These are phyloP conservation scores for Acidiella bohemica DNA, from an alignment of 495 filamentous ascomycete genomes.

Conservation along the genomic window DNA sequence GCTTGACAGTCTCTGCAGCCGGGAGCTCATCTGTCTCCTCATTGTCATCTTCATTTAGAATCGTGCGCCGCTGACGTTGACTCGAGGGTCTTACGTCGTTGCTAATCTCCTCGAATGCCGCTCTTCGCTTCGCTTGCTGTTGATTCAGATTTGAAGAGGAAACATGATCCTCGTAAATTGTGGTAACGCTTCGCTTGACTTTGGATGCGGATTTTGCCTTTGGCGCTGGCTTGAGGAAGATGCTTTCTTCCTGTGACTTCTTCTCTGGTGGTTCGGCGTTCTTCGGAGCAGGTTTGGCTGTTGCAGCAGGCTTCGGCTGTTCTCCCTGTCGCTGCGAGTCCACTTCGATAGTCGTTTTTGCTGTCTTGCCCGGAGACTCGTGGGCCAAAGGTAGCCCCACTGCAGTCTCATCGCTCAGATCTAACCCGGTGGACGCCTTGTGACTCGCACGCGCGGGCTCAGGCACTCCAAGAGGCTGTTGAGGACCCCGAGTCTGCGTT, in stretches of 20 bases:
- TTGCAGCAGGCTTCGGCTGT: neutral
- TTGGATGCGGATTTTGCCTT: slow-evolving; percentile 7
- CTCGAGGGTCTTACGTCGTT: neutral
- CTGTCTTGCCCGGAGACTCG: too few species aligned
- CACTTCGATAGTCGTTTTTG: too few species aligned
- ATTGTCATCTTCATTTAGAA: slow-evolving; percentile 6
- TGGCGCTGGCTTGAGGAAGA: slow-evolving; percentile 17
- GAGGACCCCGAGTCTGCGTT: neutral
- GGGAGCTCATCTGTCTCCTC: slow-evolving; percentile 11
- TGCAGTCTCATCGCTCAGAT: too few species aligned
- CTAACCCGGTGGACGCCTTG: too few species aligned
- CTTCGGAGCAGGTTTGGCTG: neutral
- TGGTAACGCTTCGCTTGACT: slow-evolving; percentile 15
- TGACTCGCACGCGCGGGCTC: too few species aligned
- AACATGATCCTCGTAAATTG: slow-evolving; percentile 20
- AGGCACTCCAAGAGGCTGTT: too few species aligned
- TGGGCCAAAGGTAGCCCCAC: too few species aligned
- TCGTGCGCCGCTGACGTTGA: slow-evolving; percentile 2
- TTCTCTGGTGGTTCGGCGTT: too few species aligned
- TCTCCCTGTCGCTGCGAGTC: too few species aligned
- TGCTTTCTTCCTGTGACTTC: too few species aligned
- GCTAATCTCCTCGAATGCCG: neutral
- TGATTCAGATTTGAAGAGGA: slow-evolving; percentile 13
- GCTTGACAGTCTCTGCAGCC: too few species aligned
- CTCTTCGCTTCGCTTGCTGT: slow-evolving; percentile 9